These are phyloP conservation scores for Phytopythium vexans DNA, from an alignment of 352 stramenopile species.

Conservation along the genomic window DNA sequence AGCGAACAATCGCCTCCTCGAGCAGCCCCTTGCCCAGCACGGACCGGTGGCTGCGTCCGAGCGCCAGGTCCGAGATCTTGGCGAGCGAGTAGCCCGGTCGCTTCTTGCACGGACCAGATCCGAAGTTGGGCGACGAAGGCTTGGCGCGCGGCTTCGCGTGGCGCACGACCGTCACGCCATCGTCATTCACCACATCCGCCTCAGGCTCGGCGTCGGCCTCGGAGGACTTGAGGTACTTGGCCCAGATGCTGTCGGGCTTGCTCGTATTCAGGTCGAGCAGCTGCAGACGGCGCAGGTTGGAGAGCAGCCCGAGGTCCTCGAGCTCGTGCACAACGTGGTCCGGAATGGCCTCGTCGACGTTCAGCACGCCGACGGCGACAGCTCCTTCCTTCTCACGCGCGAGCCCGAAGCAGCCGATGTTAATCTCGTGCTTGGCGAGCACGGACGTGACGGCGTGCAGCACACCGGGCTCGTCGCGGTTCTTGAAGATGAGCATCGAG, in stretches of 20 bases:
- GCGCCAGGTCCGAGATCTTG: conserved; percentile 83
- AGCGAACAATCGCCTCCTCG: conserved; percentile 93
- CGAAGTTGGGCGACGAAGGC: conserved; percentile 94
- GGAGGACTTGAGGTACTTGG: conserved; percentile 52
- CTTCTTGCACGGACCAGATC: conserved; percentile 98
- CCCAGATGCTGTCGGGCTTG: conserved; percentile 47
- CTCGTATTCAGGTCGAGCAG: conserved; percentile 68
- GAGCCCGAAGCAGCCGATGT: conserved; percentile 93
- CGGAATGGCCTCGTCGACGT: conserved; percentile 87
- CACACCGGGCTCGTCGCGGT: conserved; percentile 93
- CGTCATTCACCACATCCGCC: conserved; percentile 12
- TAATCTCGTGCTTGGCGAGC: conserved; percentile 90
- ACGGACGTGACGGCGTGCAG: conserved; percentile 93
- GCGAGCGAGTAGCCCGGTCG: conserved; percentile 92
- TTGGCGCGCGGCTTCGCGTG: conserved; percentile 71
- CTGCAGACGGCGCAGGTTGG: conserved; percentile 85
- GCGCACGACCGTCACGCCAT: conserved; percentile 40
- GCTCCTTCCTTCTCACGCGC: conserved; percentile 64
- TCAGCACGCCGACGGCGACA: conserved; percentile 84
- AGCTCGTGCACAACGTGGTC: conserved; percentile 85
- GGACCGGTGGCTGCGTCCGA: conserved; percentile 97
- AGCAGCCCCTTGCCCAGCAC: conserved; percentile 96
- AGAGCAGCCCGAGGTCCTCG: conserved; percentile 61
- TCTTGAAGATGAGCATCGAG: conserved; percentile 93
- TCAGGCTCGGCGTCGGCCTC: conserved; percentile 25